phyloP scores from a whole-genome alignment of 1,284 basidiomycete genomes.

The Schizophyllum commune region DNA sequence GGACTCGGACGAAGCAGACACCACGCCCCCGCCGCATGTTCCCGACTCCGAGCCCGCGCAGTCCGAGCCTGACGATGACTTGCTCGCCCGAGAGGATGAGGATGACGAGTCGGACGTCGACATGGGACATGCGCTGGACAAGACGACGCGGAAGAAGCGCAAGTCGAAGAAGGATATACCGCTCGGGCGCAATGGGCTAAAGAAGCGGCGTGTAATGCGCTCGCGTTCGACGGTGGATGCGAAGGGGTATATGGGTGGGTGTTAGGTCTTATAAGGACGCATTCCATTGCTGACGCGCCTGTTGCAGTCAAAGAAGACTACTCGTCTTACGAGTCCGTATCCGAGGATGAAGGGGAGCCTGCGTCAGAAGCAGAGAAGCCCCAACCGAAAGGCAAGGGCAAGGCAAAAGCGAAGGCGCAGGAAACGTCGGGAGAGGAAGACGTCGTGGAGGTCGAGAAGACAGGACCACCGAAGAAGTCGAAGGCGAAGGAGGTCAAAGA shows the following conservation, averaged over 20 bases:
- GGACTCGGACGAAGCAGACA: conserved; percentile 24
- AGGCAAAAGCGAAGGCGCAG: conserved; percentile 12
- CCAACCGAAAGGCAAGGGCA: conserved; percentile 23
- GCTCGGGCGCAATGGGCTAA: conserved; percentile 63
- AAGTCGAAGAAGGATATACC: conserved; percentile 57
- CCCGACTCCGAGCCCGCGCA: conserved; percentile 12
- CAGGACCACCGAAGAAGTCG: background rate
- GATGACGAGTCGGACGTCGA: conserved; percentile 20
- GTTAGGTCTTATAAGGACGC: background rate
- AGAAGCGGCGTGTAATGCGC: conserved; percentile 59
- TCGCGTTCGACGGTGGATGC: conserved; percentile 46
- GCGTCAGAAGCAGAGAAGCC: conserved; percentile 22
- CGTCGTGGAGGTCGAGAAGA: conserved; percentile 6
- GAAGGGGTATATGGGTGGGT: conserved; percentile 66
- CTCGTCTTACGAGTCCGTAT: conserved; percentile 71
- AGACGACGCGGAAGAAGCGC: conserved; percentile 41
- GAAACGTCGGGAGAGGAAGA: conserved; percentile 8
- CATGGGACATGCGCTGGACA: conserved; percentile 30
- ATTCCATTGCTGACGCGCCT: no score
- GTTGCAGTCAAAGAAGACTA: conserved; percentile 64
- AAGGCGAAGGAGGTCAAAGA: conserved; percentile 3
- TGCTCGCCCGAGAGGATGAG: conserved; percentile 17
- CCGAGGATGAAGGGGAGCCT: conserved; percentile 44
- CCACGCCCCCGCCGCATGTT: conserved; percentile 29
- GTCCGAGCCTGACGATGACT: conserved; percentile 23